Base-by-base conservation (phyloP, 371 early-diverging fungal genomes). In the Gilbertella persicaria region DNA sequence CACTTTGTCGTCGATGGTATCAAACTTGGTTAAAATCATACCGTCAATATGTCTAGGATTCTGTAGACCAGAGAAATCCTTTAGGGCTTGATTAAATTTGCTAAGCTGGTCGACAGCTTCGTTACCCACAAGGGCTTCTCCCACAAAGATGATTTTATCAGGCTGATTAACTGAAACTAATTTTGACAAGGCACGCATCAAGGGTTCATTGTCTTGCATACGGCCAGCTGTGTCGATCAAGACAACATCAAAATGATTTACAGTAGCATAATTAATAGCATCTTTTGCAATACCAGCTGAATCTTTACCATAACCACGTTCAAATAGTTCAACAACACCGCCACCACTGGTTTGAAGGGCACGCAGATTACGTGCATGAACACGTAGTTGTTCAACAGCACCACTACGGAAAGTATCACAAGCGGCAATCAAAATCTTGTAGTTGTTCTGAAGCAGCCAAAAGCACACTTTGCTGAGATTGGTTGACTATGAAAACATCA, bases 371-470 rank as follows among this genome's bases (percentile, higher is more conserved):
- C 94, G 82, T 5, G 86, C 97, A 70, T 99, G 99, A 4, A 95
- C 95, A 28, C 92, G 84, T 8, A 99, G 73, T 69, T 99, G 99
- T 69, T 99, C 99, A 25, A 99, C 97, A 7, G 99, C 99, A 41
- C 99, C 99, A 29, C 94, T 91, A 55, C 99, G 87, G 80, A 99
- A 99, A 5, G 99, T 99, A 78, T 99, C 99, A 67, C 99, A 98
- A 3, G 99, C 99, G 16, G 98, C 99, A 65, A 99, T 96, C 50
- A 97, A 79, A 7, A 99, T 92, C 42, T 85, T 88, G 53, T 90
- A 80, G 44, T 90, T 85, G 75, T 99, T 96, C 65, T 97, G 96
- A 39, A 99, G 71, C 26, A 99, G 74, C 99, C 99, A 99, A 69
- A 94, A 98, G 55, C 95, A 94, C 5, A 97, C 91, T 69, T 99